These are phyloP conservation scores for Paramecium biaurelia DNA, from an alignment of 73 alveolate genomes.

Conservation along the genomic window DNA sequence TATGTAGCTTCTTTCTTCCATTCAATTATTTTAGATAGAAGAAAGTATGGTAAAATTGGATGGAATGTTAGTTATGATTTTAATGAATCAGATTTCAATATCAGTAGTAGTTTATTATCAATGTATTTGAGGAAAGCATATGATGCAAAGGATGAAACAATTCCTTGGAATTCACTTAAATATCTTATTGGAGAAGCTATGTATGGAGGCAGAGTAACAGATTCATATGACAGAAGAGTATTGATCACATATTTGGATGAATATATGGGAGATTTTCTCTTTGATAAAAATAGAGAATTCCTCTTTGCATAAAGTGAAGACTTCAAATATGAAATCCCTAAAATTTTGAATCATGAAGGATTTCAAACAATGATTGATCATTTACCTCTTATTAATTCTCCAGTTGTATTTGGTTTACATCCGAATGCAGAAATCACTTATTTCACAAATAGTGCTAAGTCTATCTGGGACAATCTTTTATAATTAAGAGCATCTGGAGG, in stretches of 20 bases:
- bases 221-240: constrained; percentile 91
- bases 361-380: constrained; percentile 75
- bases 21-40: constrained; percentile 91
- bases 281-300: constrained; percentile 90
- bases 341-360: constrained; percentile 66
- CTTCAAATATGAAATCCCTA: constrained; percentile 68
- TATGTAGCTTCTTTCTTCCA: constrained; percentile 97
- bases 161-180: constrained; percentile 88
- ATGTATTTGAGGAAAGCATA: constrained; percentile 91
- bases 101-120: constrained; percentile 80
- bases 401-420: constrained; percentile 97
- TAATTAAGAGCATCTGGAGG: constrained; percentile 94
- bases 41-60: constrained; percentile 96
- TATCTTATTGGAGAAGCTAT: constrained; percentile 90
- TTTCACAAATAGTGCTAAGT: constrained; percentile 89
- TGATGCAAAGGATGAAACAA: constrained; percentile 88
- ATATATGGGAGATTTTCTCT: constrained; percentile 86
- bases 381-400: constrained; percentile 90
- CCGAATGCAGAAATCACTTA: constrained; percentile 96
- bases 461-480: constrained; percentile 79
- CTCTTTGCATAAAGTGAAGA: constrained; percentile 85
- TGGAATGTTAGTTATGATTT: constrained; percentile 94
- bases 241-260: constrained; percentile 82
- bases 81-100: constrained; percentile 95
- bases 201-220: constrained; percentile 99